A percentile compares a stretch with the other conserved stretches of the same genome.
Conservation (phyloP, 495 filamentous ascomycete species). For the Letharia columbiana region DNA sequence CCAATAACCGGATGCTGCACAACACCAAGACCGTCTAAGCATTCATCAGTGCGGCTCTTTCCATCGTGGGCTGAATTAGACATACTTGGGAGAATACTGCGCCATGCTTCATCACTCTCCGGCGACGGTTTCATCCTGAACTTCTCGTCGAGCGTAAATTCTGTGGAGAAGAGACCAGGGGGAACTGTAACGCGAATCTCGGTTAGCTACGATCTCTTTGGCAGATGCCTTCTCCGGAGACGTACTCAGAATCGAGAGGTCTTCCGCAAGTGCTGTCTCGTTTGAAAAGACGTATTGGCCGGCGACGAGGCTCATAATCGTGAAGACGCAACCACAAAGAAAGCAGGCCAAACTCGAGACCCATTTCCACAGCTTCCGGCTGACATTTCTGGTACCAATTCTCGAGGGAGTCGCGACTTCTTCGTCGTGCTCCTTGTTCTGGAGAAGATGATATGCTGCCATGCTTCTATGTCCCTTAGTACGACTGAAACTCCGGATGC, state of each 20-base stretch:
- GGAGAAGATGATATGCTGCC: not conserved
- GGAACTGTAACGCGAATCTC: not conserved
- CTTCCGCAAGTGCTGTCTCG: not conserved
- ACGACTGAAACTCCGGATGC: not conserved
- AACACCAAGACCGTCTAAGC: slow-evolving; percentile 4
- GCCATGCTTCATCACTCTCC: slow-evolving; percentile 5
- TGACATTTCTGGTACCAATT: not conserved
- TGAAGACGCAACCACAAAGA: not conserved
- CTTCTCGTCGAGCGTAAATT: not conserved
- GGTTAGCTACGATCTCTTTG: not conserved
- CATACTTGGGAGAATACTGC: slow-evolving; percentile 9
- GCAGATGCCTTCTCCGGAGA: not conserved
- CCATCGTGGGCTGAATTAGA: not conserved
- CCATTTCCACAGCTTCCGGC: not conserved
- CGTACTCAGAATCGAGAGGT: not conserved
- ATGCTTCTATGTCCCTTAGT: not conserved
- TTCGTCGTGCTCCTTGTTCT: not conserved
- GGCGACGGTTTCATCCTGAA: slow-evolving; percentile 1
- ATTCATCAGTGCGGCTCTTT: not conserved
- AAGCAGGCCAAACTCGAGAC: not conserved
- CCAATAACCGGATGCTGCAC: slow-evolving; percentile 5
- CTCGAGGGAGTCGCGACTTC: not conserved
- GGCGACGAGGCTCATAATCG: not conserved
- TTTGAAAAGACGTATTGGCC: not conserved
- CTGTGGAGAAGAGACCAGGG: not conserved